These are phyloP conservation scores for Diaporthe sp. DNA, from an alignment of 2,329 filamentous ascomycete species.

Conservation along the genomic window DNA sequence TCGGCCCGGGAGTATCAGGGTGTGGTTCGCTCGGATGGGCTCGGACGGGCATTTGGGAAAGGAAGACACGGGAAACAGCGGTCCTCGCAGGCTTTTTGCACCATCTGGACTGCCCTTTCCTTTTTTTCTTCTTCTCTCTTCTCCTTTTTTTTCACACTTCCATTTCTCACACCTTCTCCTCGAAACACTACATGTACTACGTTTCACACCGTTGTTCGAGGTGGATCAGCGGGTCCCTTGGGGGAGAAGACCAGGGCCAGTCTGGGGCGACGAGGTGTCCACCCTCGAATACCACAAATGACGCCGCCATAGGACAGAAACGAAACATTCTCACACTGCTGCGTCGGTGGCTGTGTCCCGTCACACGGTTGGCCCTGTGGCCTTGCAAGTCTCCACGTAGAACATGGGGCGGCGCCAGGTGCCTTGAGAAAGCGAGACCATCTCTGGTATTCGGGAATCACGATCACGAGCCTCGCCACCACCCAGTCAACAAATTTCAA, in stretches of 20 bases:
- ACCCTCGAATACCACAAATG: not conserved
- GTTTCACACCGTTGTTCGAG: not conserved
- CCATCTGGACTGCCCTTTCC: not conserved
- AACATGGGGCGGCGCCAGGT: not conserved
- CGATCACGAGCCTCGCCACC: constrained; percentile 20
- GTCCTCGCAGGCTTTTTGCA: not conserved
- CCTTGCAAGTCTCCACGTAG: not conserved
- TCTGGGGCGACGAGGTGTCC: not conserved
- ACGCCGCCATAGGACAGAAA: not conserved
- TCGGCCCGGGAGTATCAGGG: constrained; percentile 10
- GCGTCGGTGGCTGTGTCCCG: not conserved
- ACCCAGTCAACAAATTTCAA: not conserved
- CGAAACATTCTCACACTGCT: not conserved
- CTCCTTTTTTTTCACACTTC: not conserved
- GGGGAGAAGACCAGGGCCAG: not conserved
- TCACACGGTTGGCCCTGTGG: not conserved
- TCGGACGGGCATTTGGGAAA: not conserved
- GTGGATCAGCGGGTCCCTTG: not conserved
- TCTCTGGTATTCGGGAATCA: not conserved
- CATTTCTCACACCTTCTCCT: not conserved
- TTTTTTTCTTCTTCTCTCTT: not conserved
- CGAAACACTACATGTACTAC: constrained; percentile 4
- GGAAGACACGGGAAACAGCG: not conserved
- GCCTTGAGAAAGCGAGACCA: not conserved
- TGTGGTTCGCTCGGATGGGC: not conserved